Evolutionary conservation across 768 basidiomycete species (phyloP), one percentile per base, ranked within the genome.

Genomic region (Tricholoma hemisulphureum): DNA sequence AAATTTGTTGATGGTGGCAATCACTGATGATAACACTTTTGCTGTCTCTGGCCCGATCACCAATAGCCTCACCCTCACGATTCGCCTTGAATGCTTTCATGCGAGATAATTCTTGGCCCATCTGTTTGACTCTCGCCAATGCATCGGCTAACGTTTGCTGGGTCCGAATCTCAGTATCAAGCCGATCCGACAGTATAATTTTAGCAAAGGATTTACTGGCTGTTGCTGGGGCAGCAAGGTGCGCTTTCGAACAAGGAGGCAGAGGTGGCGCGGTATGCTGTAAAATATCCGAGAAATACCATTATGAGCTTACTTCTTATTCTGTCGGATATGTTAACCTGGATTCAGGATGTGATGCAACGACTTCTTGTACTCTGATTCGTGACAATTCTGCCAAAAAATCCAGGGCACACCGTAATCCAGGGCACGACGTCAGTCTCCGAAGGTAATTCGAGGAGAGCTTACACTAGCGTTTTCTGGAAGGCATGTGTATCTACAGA

Each of bases 401-500:
- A n/a, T 63, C n/a, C 4, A 78, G 64, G 0, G 68, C 71, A 3
- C 45, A 32, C 23, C 54, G 53, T 28, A 20, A 14, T 10, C 10
- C 16, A 23, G 50, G 28, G 49, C 34, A 53, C n/a, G n/a, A 37
- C 43, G 32, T 24, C 32, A 16, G 20, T 10, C 23, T n/a, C n/a
- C n/a, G n/a, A n/a, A 8, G 14, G 5, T 24, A 24, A n/a, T 37
- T 13, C 39, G 61, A 43, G 18, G 37, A 51, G 62, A 57, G 66
- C 61, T 28, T 68, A 67, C 58, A 46, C 57, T 64, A 2, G 45
- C 35, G 34, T 63, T 58, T 26, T 60, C 61, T 7, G 59, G 37
- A 21, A 46, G 1, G 75, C 76, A 63, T 83, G 81, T 2, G 80
- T 84, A 0, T 82, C 82, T 10, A 84, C 63, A 6, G 83, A 76